These are phyloP conservation scores for Angomonas ambiguus DNA, from an alignment of 208 protist genomes.

Conservation along the genomic window DNA sequence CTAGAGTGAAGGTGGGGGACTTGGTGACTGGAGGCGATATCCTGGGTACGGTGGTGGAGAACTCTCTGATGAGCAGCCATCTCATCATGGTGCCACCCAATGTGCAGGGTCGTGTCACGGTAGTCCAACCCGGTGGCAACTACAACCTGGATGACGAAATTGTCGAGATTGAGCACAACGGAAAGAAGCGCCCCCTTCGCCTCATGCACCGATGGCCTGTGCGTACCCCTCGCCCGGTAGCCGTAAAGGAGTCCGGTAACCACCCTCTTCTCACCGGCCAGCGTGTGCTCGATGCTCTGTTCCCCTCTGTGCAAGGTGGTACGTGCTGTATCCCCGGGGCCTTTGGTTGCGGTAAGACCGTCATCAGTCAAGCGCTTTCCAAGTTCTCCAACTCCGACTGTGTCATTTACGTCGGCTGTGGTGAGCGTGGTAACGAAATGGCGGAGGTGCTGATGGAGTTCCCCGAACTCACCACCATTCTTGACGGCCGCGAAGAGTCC, in stretches of 20 bases:
- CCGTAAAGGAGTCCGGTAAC: slow-evolving; percentile 95
- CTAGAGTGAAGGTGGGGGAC: slow-evolving; percentile 94
- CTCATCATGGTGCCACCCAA: slow-evolving; percentile 97
- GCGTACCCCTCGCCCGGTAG: slow-evolving; percentile 91
- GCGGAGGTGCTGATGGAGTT: slow-evolving; percentile 99
- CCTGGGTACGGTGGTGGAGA: slow-evolving; percentile 96
- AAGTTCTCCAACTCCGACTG: slow-evolving; percentile 99
- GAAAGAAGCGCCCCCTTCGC: slow-evolving; percentile 84
- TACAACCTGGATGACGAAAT: slow-evolving; percentile 94
- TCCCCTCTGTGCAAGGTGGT: slow-evolving; percentile 98
- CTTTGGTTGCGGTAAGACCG: slow-evolving; percentile 99
- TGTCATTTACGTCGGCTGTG: slow-evolving; percentile 99
- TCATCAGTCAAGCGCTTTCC: slow-evolving; percentile 99
- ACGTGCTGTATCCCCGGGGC: slow-evolving; percentile 99
- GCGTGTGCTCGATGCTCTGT: slow-evolving; percentile 98
- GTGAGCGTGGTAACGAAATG: slow-evolving; percentile 99
- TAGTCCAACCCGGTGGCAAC: slow-evolving; percentile 88
- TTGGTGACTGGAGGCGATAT: slow-evolving; percentile 97
- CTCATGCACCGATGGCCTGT: slow-evolving; percentile 98
- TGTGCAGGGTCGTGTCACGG: slow-evolving; percentile 91
- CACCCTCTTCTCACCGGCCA: slow-evolving; percentile 99
- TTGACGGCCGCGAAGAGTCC: slow-evolving; percentile 94
- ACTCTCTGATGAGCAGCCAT: slow-evolving; percentile 95
- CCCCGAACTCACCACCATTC: slow-evolving; percentile 94
- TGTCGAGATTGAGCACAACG: slow-evolving; percentile 91